A percentile compares a stretch with the other conserved stretches of the same genome.
Conservation (phyloP, 148 eudicot genomes). For the Camellia sinensis region DNA sequence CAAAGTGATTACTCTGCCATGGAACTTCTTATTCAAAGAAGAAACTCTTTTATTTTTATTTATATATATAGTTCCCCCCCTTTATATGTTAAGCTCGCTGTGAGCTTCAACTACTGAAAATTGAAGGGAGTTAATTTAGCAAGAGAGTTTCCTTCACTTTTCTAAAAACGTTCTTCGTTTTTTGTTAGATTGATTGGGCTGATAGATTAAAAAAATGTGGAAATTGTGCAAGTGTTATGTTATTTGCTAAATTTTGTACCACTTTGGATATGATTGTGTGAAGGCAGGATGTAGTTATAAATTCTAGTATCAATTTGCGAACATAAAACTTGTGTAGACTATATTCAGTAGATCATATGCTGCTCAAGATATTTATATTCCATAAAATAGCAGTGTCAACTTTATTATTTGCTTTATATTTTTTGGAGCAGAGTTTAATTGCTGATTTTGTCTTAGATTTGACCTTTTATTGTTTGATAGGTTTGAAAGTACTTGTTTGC, state of each 20-base stretch:
- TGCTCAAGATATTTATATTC: not conserved
- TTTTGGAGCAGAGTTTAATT: not conserved
- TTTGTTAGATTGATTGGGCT: not conserved
- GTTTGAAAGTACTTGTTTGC: not conserved
- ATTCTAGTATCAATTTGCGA: not conserved
- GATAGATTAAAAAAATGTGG: not conserved
- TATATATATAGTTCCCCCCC: too few species aligned
- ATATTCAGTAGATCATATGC: not conserved
- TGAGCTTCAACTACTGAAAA: not conserved
- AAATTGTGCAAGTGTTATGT: not conserved
- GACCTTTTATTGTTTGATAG: not conserved
- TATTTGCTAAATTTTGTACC: not conserved
- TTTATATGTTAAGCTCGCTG: not conserved
- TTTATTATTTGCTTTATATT: not conserved
- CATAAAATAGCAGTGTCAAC: not conserved
- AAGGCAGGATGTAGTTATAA: not conserved
- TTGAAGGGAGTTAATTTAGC: not conserved
- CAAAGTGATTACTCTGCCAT: too few species aligned
- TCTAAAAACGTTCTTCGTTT: not conserved
- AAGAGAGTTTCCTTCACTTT: not conserved
- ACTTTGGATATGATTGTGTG: not conserved
- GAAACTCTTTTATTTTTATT: too few species aligned
- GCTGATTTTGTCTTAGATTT: not conserved
- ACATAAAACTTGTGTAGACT: not conserved
- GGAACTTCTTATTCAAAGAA: too few species aligned